Evolutionary conservation across 176 grass and related monocot genomes (phyloP), one percentile per base, ranked within the genome.

Genomic region (Typha latifolia): DNA sequence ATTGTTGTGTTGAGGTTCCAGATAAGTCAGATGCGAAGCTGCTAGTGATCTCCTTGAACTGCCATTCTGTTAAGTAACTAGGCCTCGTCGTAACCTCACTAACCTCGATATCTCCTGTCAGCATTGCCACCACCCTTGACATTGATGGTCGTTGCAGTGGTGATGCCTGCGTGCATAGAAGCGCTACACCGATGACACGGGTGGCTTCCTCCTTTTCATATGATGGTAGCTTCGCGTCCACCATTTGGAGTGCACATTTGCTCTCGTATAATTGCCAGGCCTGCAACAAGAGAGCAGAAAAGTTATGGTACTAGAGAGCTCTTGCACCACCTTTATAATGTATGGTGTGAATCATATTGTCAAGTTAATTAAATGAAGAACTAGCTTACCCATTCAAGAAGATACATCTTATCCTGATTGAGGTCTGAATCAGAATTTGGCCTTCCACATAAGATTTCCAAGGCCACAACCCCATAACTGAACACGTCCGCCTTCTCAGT

Each of bases 51-150:
- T 19, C 77, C 51, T 81, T 78, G 72, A 86, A 62, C 70, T 94
- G 79, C 82, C 80, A 88, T 14, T 87, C 87, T 16, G 87, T 83
- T 64, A 96, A 80, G 69, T 89, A 89, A 67, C 85, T 85, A 12
- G 90, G 85, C 78, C 62, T 88, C 15, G 62, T 53, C 2, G 63
- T 76, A 10, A 72, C 85, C 43, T 81, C 79, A 9, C 2, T n/a
- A 26, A 79, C 68, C 49, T 84, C 77, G 1, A 71, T 67, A 22
- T 89, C 80, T 0, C 86, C 90, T 0, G 71, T 16, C 20, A 95
- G 71, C 80, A 89, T 86, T 14, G 74, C 12, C 11, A 89, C 85
- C 1, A 86, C 90, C 63, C 72, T 77, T 3, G 90, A 89, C 90
- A 95, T 95, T 4, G 80, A 13, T 14, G 85, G 90, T 20, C 90